Evolutionary conservation across 2,329 filamentous ascomycete genomes (phyloP), one percentile per base, ranked within the genome.

Genomic region (Neonectria neomacrospora): DNA sequence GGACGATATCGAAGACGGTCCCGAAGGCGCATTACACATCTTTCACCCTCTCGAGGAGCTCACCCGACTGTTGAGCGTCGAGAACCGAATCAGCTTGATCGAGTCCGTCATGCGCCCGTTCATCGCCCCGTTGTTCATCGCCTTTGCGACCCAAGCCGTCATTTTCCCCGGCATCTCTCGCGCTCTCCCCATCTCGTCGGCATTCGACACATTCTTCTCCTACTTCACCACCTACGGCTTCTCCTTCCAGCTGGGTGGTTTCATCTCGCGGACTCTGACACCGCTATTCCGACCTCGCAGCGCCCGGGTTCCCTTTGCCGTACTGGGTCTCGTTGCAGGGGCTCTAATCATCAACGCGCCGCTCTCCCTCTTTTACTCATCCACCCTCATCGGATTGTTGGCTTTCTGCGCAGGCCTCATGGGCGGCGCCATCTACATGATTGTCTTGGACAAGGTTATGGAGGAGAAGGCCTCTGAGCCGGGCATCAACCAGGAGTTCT

Each of bases 21-120:
- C 45, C 6, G 65, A 67, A 28, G 58, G 37, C 6, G 53, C 54
- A 18, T 80, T 85, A 12, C 76, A 85, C 0, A 72, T 79, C 0
- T 80, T 80, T 0, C 79, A 79, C 0, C 78, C 80, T 0, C 47
- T 68, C 12, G 54, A 61, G 8, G 66, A 73, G 14, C 60, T 67
- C 5, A 61, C 62, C 0, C 67, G 63, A 1, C 18, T 54, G 7
- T 12, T 71, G 37, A 68, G 67, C 53, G 39, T 66, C 1, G 62
- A 66, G 52, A 69, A 69, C 54, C 66, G 67, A 22, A 12, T 65
- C 18, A 37, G 52, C 3, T 63, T 70, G 6, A 41, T 48, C 1
- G 55, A 63, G 30, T 20, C 47, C 3, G 63, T 75, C 60, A 16
- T 71, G 9, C 65, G 52, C 5, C 71, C 73, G 0, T 73, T 68